Conservation (phyloP, 2,329 filamentous ascomycete genomes). For the Phaeosphaeria sp. region DNA sequence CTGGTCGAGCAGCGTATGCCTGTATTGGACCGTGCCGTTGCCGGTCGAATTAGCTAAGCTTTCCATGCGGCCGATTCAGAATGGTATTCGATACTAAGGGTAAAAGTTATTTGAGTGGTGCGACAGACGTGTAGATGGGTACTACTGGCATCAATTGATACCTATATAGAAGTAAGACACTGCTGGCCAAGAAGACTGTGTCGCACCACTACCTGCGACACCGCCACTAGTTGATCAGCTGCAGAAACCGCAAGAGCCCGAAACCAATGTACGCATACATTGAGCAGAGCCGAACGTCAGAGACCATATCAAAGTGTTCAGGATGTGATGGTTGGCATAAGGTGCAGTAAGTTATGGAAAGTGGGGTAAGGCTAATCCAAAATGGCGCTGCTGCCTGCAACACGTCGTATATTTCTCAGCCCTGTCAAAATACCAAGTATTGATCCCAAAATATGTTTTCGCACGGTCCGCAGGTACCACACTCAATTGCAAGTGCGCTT, state of each 20-base stretch:
- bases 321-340: not conserved
- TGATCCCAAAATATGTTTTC: not conserved
- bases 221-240: too few species aligned
- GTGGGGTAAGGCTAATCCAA: not conserved
- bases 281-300: not conserved
- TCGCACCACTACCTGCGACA: not conserved
- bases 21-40: not conserved
- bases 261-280: not conserved
- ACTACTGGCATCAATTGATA: not conserved
- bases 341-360: not conserved
- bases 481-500: not conserved
- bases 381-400: not conserved
- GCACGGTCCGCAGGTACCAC: not conserved
- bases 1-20: not conserved
- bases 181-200: not conserved
- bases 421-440: not conserved
- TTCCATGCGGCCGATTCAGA: not conserved
- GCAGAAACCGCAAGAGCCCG: not conserved
- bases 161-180: not conserved
- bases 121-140: not conserved
- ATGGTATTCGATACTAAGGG: not conserved
- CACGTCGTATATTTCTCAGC: not conserved
- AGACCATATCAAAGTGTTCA: not conserved
- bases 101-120: not conserved
- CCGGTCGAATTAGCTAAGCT: not conserved